A percentile compares a stretch with the other conserved stretches of the same genome.
phyloP scores from a whole-genome alignment of 352 stramenopile species.

The Phytophthora pini region DNA sequence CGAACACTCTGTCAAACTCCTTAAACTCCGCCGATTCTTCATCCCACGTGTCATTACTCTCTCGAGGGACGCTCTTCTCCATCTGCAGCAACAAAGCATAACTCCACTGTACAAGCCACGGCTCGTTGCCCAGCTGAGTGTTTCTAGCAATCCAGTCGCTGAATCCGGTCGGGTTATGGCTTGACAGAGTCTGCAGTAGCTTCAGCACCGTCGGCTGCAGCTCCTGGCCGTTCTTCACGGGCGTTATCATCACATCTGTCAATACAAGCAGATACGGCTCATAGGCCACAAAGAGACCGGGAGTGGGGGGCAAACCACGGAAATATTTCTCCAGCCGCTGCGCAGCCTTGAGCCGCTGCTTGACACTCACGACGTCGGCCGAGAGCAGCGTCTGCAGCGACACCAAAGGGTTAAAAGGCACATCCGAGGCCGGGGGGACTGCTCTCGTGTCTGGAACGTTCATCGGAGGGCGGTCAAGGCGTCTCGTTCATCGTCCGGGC shows the following conservation, averaged over 20 bases:
- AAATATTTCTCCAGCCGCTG: slow-evolving; percentile 57
- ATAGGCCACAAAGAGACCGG: slow-evolving; percentile 45
- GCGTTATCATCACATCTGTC: slow-evolving; percentile 41
- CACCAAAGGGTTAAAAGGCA: slow-evolving; percentile 46
- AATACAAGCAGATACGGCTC: slow-evolving; percentile 59
- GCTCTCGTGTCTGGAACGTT: slow-evolving; percentile 15
- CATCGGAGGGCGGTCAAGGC: slow-evolving; percentile 28
- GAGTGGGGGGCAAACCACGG: slow-evolving; percentile 25
- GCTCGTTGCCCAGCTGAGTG: slow-evolving; percentile 42
- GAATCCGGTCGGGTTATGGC: slow-evolving; percentile 47
- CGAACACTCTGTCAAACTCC: slow-evolving; percentile 52
- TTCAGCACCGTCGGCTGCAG: slow-evolving; percentile 45
- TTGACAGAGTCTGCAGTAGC: slow-evolving; percentile 48
- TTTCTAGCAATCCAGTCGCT: slow-evolving; percentile 61
- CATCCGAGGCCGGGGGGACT: slow-evolving; percentile 1
- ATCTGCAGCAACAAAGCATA: slow-evolving; percentile 47
- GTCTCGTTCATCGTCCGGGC: slow-evolving; percentile 37
- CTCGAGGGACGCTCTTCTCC: slow-evolving; percentile 41
- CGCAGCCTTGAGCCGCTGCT: slow-evolving; percentile 51
- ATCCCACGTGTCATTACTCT: slow-evolving; percentile 30
- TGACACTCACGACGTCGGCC: slow-evolving; percentile 38
- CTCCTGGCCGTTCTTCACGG: slow-evolving; percentile 38
- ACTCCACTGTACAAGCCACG: slow-evolving; percentile 63
- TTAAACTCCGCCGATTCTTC: slow-evolving; percentile 51
- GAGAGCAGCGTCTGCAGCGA: slow-evolving; percentile 56